Evolutionary conservation across 495 filamentous ascomycete genomes (phyloP), one percentile per base, ranked within the genome.

Genomic region (Bacidia rubella): DNA sequence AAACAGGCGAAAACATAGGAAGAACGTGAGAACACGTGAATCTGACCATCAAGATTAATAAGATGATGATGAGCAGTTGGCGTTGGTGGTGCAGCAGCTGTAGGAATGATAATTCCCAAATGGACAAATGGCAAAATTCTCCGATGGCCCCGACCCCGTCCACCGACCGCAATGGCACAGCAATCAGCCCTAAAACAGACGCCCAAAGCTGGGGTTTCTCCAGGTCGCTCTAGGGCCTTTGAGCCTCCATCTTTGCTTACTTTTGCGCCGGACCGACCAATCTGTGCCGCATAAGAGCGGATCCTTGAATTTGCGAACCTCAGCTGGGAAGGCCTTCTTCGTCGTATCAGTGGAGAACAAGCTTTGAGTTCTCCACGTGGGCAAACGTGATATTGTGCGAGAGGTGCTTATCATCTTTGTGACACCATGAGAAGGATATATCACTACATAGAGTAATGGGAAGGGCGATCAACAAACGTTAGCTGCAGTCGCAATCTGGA

Each of bases 141-240:
- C 41, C 41, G 41, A 22, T 17, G 7, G 10, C 17, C 9, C 41
- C 41, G 41, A 44, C 41, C 20, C 41, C 41, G 41, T 17, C 41
- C 15, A 44, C 41, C 41, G 41, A 44, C 5, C 15, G 41, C 9
- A 39, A 39, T 9, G 17, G 41, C 15, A 17, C 41, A 44, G 41
- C 41, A 44, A 20, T 44, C 41, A 44, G 41, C 41, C 41, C 41
- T 44, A 44, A 17, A 22, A 20, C 41, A n/a, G 41, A n/a, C 41
- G 41, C 41, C 41, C 41, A n/a, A 44, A 15, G 15, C 19, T 9
- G 41, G 41, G 7, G 7, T 22, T 17, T 9, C 12, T 44, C 9
- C 5, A 20, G 41, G 41, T 20, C 41, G 17, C 15, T 35, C 15
- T 5, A 35, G 29, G 7, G 7, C 15, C 15, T 35, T 35, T 35